These are phyloP conservation scores for Macadamia tetraphylla DNA, from an alignment of 164 flowering plant species.

Conservation along the genomic window DNA sequence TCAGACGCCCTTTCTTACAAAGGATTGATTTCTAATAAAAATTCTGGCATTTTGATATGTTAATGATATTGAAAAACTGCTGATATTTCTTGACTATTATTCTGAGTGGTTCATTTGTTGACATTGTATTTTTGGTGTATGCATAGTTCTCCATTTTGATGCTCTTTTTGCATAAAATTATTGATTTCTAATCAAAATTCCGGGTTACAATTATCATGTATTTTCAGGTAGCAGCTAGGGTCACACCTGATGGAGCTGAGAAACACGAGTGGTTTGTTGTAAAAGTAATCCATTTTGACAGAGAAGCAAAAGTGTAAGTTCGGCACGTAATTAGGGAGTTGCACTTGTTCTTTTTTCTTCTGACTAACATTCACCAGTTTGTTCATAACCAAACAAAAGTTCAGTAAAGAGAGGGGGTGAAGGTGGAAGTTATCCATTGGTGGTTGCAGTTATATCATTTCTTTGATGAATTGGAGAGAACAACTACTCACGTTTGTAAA, in stretches of 20 bases:
- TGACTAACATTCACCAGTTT: no score
- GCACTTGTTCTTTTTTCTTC: not conserved
- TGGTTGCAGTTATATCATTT: no score
- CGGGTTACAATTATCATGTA: constrained; percentile 8
- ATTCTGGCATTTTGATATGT: not conserved
- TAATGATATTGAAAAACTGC: not conserved
- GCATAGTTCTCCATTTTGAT: not conserved
- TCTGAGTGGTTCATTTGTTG: not conserved
- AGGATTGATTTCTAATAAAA: constrained; percentile 7
- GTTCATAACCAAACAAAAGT: no score
- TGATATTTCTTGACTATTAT: not conserved
- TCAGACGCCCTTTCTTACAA: not conserved
- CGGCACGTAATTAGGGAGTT: not conserved
- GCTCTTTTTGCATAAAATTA: not conserved
- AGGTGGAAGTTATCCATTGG: no score
- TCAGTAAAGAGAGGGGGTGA: no score
- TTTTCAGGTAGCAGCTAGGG: constrained; percentile 88
- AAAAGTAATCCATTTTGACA: constrained; percentile 87
- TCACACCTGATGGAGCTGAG: constrained; percentile 67
- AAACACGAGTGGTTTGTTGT: constrained; percentile 97
- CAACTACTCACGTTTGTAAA: no score
- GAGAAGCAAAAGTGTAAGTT: constrained; percentile 90
- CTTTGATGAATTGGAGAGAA: no score
- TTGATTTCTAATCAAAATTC: constrained; percentile 8
- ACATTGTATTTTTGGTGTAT: not conserved